Base-by-base conservation (phyloP, 768 basidiomycete genomes). In the Suillus subalutaceus region DNA sequence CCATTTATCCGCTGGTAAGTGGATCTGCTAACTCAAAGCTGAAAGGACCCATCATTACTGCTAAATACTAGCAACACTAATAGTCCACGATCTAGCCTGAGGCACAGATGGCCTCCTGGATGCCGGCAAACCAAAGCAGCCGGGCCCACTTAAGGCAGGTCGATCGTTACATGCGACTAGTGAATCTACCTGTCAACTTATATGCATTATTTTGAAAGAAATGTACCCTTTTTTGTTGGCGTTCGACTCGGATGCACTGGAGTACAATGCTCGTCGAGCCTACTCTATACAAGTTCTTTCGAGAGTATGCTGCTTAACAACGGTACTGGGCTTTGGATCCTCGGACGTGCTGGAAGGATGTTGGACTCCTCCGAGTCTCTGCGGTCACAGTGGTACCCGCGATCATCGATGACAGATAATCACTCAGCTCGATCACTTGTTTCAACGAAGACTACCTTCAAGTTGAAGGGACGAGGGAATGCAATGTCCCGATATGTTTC, bases 381-480 rank as follows among this genome's bases (percentile, higher is more conserved):
- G 13, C 13, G 12, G 26, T 52, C 50, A 30, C 15, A 37, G 15
- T 30, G 26, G 23, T 52, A 52, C 23, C 26, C 7, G 26, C 50
- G 26, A 26, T 26, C 26, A 26, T 26, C 26, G 26, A 16, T 30
- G 26, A 52, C 50, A 16, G 15, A 26, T 16, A 6, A 26, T 8
- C 23, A 16, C 7, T 52, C 13, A 8, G 13, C 13, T 50, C 13
- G 23, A 15, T 50, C 26, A 12, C 50, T 15, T 26, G 23, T 15
- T 26, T 15, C 23, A 50, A 50, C 13, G 23, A 13, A 26, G 26
- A 50, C 16, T 43, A 18, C 18, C 7, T 20, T 40, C 40, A 40
- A 40, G 40, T 13, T 44, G 43, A 44, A 23, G n/a, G n/a, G 23
- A 23, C 48, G 12, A 48, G n/a, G 10, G 65, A 80, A 20, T 20